Base-by-base conservation (phyloP, 768 basidiomycete species). In the Cystofilobasidium capitatum region DNA sequence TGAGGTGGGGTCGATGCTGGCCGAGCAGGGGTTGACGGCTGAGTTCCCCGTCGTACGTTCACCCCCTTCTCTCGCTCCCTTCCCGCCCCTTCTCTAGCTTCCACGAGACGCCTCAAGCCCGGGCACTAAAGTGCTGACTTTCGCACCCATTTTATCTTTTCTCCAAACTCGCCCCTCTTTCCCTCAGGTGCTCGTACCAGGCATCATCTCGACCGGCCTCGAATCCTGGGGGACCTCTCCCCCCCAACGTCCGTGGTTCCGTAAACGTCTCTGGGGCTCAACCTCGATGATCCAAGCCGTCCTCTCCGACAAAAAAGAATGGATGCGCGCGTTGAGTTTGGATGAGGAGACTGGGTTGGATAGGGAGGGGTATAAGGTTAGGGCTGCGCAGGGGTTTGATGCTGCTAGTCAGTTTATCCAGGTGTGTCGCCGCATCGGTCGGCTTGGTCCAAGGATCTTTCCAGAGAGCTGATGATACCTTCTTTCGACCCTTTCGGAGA, bases 161-260 rank as follows among this genome's bases (percentile, higher is more conserved):
- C 16, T 49, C 17, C 1, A 16, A 51, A 10, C n/a, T n/a, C n/a
- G 29, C 62, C 42, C 51, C 2, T 9, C 31, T 57, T 33, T 22
- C 24, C 14, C 42, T 49, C 39, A 42, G 37, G 37, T 36, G 20
- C 47, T 55, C 26, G 59, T 39, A 14, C 47, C 63, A 58, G 68
- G 68, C 24, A 69, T 69, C 45, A 58, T 69, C 13, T 69, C 68
- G 14, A 69, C 68, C 84, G 86, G 88, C 6, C 79, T 97, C 67
- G 93, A 97, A 74, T 91, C 89, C 9, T 99, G 96, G 94, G 87
- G 89, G 6, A 94, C 94, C 0, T 81, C 84, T 7, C 85, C 86
- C 0, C 89, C 89, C 66, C 88, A 91, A 70, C 84, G 89, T 7
- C 75, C 86, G 0, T 96, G 91, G 80, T 98, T 99, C 76, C 84